phyloP scores from a whole-genome alignment of 257 asterid genomes.

The Anisodus tanguticus region DNA sequence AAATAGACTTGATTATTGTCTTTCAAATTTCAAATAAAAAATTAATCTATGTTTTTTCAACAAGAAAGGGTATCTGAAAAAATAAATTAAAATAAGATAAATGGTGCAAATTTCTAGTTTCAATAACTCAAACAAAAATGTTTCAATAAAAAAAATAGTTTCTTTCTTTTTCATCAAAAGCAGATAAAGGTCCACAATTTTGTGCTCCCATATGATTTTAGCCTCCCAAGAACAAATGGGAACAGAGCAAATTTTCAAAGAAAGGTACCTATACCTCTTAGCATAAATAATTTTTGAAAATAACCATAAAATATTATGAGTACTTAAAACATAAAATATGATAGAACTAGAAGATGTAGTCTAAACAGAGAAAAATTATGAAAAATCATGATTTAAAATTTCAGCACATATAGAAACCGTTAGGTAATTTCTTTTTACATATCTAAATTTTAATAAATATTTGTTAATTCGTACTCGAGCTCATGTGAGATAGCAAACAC shows the following conservation, averaged over 20 bases:
- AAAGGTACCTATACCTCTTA: not conserved
- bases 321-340: too few relatives aligned
- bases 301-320: not conserved
- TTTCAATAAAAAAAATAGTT: not conserved
- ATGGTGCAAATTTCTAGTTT: not conserved
- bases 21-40: not conserved
- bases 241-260: not conserved
- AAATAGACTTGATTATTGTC: not conserved
- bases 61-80: not conserved
- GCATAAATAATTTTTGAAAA: not conserved
- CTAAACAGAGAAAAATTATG: not conserved
- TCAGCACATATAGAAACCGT: too few relatives aligned
- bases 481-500: too few relatives aligned
- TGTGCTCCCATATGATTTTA: not conserved
- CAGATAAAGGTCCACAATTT: not conserved
- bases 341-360: too few relatives aligned
- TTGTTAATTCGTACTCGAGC: too few relatives aligned
- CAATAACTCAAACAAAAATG: not conserved
- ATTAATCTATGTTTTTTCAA: not conserved
- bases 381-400: not conserved
- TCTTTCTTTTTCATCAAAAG: not conserved
- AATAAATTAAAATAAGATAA: not conserved
- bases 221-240: constrained; percentile 5
- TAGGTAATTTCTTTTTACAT: too few relatives aligned
- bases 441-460: too few relatives aligned